Percentiles rank a stretch among this genome's conserved stretches.
Conservation (phyloP, 1,284 basidiomycete species). For the Leccinum solheimii region DNA sequence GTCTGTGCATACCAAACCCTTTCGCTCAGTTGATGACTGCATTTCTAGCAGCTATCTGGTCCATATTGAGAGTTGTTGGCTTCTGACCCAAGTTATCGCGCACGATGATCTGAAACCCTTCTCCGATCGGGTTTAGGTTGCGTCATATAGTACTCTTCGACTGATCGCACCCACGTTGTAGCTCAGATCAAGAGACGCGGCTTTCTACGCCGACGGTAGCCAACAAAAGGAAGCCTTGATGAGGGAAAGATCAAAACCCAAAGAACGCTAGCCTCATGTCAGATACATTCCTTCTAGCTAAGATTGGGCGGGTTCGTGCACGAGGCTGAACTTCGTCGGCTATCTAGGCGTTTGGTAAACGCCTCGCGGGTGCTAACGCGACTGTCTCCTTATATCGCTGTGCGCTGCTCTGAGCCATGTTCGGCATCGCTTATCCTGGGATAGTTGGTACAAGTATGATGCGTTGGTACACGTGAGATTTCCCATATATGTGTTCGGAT, state of each 20-base stretch:
- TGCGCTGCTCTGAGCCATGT: neutral
- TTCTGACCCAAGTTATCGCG: neutral
- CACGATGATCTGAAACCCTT: neutral
- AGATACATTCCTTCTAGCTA: conserved; percentile 10
- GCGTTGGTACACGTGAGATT: neutral
- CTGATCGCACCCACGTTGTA: neutral
- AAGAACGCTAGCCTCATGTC: conserved; percentile 8
- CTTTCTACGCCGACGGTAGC: neutral
- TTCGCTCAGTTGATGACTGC: conserved; percentile 2
- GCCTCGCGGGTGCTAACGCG: conserved; percentile 6
- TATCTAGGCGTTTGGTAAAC: conserved; percentile 2
- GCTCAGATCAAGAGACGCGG: neutral
- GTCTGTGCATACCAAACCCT: conserved; percentile 1
- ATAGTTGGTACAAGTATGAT: neutral
- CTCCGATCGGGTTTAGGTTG: neutral
- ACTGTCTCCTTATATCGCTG: neutral
- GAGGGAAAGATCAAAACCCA: conserved; percentile 6
- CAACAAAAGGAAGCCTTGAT: conserved; percentile 24
- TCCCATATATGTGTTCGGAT: conserved; percentile 12
- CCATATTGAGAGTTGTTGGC: neutral
- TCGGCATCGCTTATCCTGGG: conserved; percentile 11
- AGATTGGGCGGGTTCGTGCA: conserved; percentile 1
- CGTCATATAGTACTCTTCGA: neutral
- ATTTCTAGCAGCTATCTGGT: neutral
- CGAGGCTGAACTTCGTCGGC: neutral